phyloP scores from a whole-genome alignment of 1,284 basidiomycete species.

The Rhodotorula sp. region DNA sequence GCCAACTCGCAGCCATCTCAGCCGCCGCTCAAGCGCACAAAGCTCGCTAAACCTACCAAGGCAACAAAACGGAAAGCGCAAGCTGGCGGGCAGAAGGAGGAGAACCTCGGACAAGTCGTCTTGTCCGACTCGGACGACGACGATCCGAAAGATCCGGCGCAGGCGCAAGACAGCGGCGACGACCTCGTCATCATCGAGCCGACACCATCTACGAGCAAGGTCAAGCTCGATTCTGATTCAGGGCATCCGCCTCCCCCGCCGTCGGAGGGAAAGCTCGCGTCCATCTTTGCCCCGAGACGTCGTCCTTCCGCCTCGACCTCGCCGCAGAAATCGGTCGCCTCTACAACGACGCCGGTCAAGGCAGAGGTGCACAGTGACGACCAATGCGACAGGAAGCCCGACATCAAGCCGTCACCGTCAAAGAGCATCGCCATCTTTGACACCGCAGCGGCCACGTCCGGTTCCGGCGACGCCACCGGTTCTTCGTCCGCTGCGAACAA shows the following conservation, averaged over 20 bases:
- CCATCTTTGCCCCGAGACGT: slow-evolving; percentile 14
- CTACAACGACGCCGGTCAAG: not conserved
- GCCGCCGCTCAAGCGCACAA: not conserved
- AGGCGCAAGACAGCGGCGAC: slow-evolving; percentile 7
- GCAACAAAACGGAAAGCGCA: no score
- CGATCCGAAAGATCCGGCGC: not conserved
- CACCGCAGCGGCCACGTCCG: slow-evolving; percentile 18
- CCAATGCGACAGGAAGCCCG: slow-evolving; percentile 7
- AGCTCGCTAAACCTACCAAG: not conserved
- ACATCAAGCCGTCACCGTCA: slow-evolving; percentile 15
- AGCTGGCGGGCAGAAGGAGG: not conserved
- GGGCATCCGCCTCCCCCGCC: not conserved
- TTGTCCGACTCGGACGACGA: slow-evolving; percentile 2
- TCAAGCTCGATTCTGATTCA: not conserved
- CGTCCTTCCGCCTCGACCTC: not conserved
- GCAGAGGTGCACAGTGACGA: no score
- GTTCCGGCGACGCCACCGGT: not conserved
- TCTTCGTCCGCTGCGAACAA: not conserved
- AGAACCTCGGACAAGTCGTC: not conserved
- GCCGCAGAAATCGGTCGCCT: not conserved
- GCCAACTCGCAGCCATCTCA: not conserved
- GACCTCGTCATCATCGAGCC: slow-evolving; percentile 25
- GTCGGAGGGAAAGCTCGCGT: slow-evolving; percentile 6
- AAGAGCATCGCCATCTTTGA: slow-evolving; percentile 31
- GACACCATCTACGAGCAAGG: not conserved